A percentile compares a stretch with the other conserved stretches of the same genome.
These are phyloP conservation scores for Albatrellus ellisii DNA, from an alignment of 768 basidiomycete genomes.

Conservation along the genomic window DNA sequence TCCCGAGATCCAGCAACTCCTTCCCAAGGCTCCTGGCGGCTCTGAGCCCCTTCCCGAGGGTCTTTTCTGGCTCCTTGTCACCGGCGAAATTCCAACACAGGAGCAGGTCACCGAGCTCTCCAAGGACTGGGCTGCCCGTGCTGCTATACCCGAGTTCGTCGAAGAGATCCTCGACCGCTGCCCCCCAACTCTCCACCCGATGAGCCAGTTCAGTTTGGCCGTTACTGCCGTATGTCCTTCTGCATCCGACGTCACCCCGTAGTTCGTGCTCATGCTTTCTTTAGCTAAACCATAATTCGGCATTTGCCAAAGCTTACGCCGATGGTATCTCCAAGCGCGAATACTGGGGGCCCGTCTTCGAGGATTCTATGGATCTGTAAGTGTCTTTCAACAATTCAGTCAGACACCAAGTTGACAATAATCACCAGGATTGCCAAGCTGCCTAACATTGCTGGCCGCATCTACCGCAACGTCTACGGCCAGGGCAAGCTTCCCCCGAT, in stretches of 20 bases:
- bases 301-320: slow-evolving; percentile 91
- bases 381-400: not conserved
- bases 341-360: slow-evolving; percentile 92
- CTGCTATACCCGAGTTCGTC: slow-evolving; percentile 86
- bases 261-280: not conserved
- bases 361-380: slow-evolving; percentile 82
- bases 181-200: slow-evolving; percentile 89
- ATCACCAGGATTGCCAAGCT: slow-evolving; percentile 78
- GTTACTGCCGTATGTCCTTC: slow-evolving; percentile 67
- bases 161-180: slow-evolving; percentile 93
- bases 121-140: slow-evolving; percentile 90
- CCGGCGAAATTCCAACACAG: slow-evolving; percentile 85
- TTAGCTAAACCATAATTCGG: slow-evolving; percentile 88
- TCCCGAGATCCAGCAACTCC: slow-evolving; percentile 72
- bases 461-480: slow-evolving; percentile 81
- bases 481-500: slow-evolving; percentile 81
- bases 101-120: slow-evolving; percentile 82
- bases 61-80: slow-evolving; percentile 92
- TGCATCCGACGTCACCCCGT: not conserved
- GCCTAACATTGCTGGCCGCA: slow-evolving; percentile 90
- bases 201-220: slow-evolving; percentile 96
- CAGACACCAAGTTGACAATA: not conserved
- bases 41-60: slow-evolving; percentile 86
- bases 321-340: slow-evolving; percentile 89
- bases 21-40: slow-evolving; percentile 84